Evolutionary conservation across 2,329 filamentous ascomycete genomes (phyloP), one percentile per base, ranked within the genome.

Genomic region (Cryoendolithus antarcticus): DNA sequence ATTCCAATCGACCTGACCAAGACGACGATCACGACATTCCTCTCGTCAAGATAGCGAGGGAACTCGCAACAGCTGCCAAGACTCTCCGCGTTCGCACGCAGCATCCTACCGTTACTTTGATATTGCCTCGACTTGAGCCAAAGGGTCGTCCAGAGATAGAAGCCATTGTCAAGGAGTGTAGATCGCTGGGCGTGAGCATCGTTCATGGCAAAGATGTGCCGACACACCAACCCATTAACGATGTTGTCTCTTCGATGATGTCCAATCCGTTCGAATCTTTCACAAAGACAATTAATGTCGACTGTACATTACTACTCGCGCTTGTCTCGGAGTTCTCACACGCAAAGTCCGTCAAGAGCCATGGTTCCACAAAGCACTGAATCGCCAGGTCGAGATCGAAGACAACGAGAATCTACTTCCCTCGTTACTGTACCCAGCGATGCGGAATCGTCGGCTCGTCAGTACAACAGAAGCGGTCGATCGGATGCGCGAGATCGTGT

Each of bases 271-370:
- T 61, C 34, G 43, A 52, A 2, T 40, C 44, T 3, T 61, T 68
- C 40, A 59, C 64, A 2, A 44, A 56, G 4, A 64, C 59, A 0
- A 50, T 79, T 21, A 77, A 80, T 50, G 68, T 80, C 40, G 77
- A 80, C 56, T 78, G 75, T 39, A 85, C 81, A 1, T 73, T 85
- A 34, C 67, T 88, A 4, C 70, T 88, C 4, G 81, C 80, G 4
- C 63, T 86, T 2, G 72, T 80, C 1, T 85, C 81, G 0, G 82
- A 88, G 50, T 75, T 86, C 19, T 81, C 78, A 2, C 80, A 86
- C 53, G 61, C 61, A 53, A 60, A 30, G 62, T 64, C 21, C 50
- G 59, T 2, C 63, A 68, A 34, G 62, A 69, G 28, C 65, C 69
- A n/a, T 67, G 63, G 56, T 68, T 72, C 48, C 77, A 80, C 47